Evolutionary conservation across 495 filamentous ascomycete species (phyloP).

Genomic region (Neurospora sp.): DNA sequence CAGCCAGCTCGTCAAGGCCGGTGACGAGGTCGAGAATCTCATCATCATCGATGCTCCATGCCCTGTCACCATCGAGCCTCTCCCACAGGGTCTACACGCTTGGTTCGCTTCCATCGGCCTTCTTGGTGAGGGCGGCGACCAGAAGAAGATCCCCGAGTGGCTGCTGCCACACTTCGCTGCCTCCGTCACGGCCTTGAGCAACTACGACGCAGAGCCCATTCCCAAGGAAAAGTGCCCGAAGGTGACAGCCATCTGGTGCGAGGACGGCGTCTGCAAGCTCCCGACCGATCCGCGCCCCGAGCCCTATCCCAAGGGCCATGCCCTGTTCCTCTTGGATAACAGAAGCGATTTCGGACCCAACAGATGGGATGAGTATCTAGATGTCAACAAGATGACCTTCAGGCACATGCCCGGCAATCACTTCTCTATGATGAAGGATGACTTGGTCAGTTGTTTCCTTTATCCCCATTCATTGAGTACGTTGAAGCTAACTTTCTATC

Average conservation of each 20-base stretch:
- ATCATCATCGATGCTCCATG: conserved; percentile 78
- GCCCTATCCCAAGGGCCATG: conserved; percentile 60
- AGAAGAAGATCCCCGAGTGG: conserved; percentile 59
- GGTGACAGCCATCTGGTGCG: conserved; percentile 66
- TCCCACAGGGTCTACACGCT: conserved; percentile 63
- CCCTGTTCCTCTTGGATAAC: conserved; percentile 71
- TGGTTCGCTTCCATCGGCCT: conserved; percentile 76
- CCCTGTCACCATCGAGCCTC: conserved; percentile 65
- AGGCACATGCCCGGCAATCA: conserved; percentile 58
- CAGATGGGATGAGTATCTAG: conserved; percentile 69
- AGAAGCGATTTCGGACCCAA: conserved; percentile 68
- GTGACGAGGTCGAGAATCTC: conserved; percentile 63
- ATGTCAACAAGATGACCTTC: conserved; percentile 50
- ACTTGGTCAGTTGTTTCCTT: conserved; percentile 32
- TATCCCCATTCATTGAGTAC: neutral
- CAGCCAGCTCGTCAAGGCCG: conserved; percentile 55
- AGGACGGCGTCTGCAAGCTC: conserved; percentile 68
- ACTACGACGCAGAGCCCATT: conserved; percentile 54
- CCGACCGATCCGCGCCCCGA: conserved; percentile 60
- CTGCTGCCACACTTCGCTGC: conserved; percentile 76
- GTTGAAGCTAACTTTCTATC: neutral
- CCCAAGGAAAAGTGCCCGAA: conserved; percentile 46
- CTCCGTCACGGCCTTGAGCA: conserved; percentile 63
- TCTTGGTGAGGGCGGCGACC: conserved; percentile 51
- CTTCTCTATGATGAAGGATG: conserved; percentile 61